Percentiles rank a stretch among this genome's conserved stretches.
phyloP scores from a whole-genome alignment of 179 eudicot genomes.

The Beta macrorhiza region DNA sequence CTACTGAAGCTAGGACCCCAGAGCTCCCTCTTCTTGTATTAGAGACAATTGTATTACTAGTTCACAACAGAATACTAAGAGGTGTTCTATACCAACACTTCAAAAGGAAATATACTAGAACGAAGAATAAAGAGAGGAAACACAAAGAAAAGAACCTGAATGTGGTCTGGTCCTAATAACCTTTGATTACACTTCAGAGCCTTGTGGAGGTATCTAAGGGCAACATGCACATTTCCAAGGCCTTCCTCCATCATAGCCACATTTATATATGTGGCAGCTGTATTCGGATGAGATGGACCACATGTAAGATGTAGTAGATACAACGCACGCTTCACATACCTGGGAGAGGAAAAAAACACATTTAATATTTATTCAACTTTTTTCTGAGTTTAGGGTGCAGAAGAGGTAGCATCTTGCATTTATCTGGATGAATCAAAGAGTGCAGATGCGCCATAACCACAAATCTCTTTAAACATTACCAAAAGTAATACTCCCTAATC shows the following conservation, averaged over 20 bases:
- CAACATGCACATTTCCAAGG: slow-evolving; percentile 97
- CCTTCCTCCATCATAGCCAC: slow-evolving; percentile 99
- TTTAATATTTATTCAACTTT: not conserved
- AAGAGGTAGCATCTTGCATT: slow-evolving; percentile 4
- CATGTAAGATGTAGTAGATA: slow-evolving; percentile 98
- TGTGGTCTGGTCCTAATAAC: slow-evolving; percentile 98
- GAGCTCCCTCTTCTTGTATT: not conserved
- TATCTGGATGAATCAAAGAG: not conserved
- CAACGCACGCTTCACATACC: slow-evolving; percentile 97
- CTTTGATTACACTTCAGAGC: slow-evolving; percentile 97
- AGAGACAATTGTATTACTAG: not conserved
- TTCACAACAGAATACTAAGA: not conserved
- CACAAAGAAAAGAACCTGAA: slow-evolving; percentile 61
- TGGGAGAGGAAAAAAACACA: slow-evolving; percentile 23
- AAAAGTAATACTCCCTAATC: no score
- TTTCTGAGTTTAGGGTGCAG: slow-evolving; percentile 1
- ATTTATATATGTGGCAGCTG: slow-evolving; percentile 98
- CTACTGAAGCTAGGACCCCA: slow-evolving; percentile 7
- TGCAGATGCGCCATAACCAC: not conserved
- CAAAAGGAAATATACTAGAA: not conserved
- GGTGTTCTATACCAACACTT: not conserved
- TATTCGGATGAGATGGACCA: slow-evolving; percentile 99
- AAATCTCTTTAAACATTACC: no score
- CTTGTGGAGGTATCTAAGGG: slow-evolving; percentile 98
- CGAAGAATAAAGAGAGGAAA: not conserved